A percentile compares a stretch with the other conserved stretches of the same genome.
These are phyloP conservation scores for Tolypocladium tropicale DNA, from an alignment of 2,329 filamentous ascomycete species.

Conservation along the genomic window DNA sequence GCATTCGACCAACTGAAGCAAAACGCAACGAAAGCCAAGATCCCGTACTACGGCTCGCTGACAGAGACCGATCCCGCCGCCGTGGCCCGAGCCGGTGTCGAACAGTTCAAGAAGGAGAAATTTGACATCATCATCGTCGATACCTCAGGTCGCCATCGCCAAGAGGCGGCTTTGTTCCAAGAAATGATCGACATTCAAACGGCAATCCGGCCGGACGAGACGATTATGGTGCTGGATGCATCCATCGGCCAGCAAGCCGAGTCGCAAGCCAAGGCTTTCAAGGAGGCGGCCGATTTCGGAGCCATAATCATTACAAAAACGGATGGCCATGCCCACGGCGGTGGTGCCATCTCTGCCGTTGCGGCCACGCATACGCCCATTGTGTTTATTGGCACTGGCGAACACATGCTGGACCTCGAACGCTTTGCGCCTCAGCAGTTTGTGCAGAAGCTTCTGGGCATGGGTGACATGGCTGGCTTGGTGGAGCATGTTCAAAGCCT, in stretches of 20 bases:
- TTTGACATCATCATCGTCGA: slow-evolving; percentile 99
- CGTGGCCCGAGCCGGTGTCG: slow-evolving; percentile 89
- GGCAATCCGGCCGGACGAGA: slow-evolving; percentile 87
- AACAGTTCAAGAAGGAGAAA: slow-evolving; percentile 97
- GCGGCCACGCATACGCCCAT: slow-evolving; percentile 95
- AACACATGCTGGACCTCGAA: slow-evolving; percentile 93
- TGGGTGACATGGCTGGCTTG: slow-evolving; percentile 92
- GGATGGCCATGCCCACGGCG: slow-evolving; percentile 87
- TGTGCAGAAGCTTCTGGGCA: slow-evolving; percentile 85
- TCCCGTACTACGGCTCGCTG: slow-evolving; percentile 93
- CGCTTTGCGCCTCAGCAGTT: slow-evolving; percentile 89
- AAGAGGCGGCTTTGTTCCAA: slow-evolving; percentile 89
- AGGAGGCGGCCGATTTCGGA: slow-evolving; percentile 91
- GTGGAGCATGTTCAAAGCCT: slow-evolving; percentile 95
- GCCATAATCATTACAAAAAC: slow-evolving; percentile 99
- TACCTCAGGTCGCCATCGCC: slow-evolving; percentile 87
- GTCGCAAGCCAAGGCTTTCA: slow-evolving; percentile 90
- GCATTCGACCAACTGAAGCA: slow-evolving; percentile 98
- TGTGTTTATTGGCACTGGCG: slow-evolving; percentile 94
- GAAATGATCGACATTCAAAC: slow-evolving; percentile 97
- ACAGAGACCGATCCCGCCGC: slow-evolving; percentile 93
- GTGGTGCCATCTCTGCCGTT: slow-evolving; percentile 94
- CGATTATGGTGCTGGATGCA: slow-evolving; percentile 94
- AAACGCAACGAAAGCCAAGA: slow-evolving; percentile 97
- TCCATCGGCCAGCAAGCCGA: slow-evolving; percentile 96